A percentile compares a stretch with the other conserved stretches of the same genome.
Conservation (phyloP, 176 grass and related monocot species). For the Chloris gayana region DNA sequence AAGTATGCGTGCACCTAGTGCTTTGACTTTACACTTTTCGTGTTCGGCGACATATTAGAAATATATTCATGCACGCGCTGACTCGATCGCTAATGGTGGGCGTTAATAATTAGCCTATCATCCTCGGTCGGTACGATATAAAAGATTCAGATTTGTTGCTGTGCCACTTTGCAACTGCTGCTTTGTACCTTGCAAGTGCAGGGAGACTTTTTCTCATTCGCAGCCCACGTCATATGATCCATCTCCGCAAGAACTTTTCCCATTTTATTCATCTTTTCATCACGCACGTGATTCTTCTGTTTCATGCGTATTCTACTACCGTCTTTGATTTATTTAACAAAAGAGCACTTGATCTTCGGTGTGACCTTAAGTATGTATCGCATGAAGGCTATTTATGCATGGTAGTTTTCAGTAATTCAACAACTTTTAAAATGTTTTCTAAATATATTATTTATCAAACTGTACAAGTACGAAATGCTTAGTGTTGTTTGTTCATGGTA, state of each 20-base stretch:
- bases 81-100: background rate
- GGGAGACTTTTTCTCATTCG: background rate
- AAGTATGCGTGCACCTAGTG: background rate
- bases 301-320: background rate
- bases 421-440: too few species aligned
- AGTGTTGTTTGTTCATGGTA: constrained; percentile 27
- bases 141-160: background rate
- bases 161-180: background rate
- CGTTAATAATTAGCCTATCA: background rate
- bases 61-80: background rate
- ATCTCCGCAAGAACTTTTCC: background rate
- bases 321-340: background rate
- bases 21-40: background rate
- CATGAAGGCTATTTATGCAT: too few species aligned
- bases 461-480: background rate
- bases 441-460: too few species aligned
- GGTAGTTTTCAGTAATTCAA: too few species aligned
- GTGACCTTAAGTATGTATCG: too few species aligned
- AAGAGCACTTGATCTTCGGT: background rate
- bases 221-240: background rate
- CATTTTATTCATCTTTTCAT: background rate
- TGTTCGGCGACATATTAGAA: too few species aligned
- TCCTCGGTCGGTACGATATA: background rate
- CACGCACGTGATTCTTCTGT: background rate
- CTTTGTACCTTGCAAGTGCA: background rate